Conservation (phyloP, 495 filamentous ascomycete genomes). For the Lophiostoma macrostomum region DNA sequence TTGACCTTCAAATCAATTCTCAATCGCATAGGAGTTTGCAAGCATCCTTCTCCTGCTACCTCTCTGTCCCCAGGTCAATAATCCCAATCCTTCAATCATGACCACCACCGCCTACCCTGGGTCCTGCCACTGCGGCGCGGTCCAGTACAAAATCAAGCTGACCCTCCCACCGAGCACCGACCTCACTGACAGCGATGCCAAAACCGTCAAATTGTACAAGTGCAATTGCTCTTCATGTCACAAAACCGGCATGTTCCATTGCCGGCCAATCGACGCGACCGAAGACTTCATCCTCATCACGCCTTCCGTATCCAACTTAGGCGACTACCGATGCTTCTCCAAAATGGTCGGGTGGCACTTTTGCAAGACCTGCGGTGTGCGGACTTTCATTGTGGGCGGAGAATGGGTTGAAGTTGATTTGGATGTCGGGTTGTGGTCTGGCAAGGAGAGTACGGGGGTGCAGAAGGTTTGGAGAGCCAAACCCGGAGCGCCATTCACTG, state of each 20-base stretch:
- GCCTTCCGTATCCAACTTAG: slow-evolving; percentile 19
- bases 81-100: slow-evolving; percentile 7
- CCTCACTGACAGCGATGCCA: background rate
- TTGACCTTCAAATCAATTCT: background rate
- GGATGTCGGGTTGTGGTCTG: slow-evolving; percentile 27
- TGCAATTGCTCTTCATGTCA: slow-evolving; percentile 35
- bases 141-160: slow-evolving; percentile 27
- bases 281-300: slow-evolving; percentile 32
- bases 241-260: slow-evolving; percentile 33
- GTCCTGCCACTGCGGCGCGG: slow-evolving; percentile 32
- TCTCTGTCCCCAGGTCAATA: background rate
- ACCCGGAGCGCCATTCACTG: background rate
- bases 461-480: slow-evolving; percentile 22
- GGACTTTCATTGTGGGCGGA: slow-evolving; percentile 17
- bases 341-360: slow-evolving; percentile 24
- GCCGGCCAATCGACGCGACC: slow-evolving; percentile 14
- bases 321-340: slow-evolving; percentile 18
- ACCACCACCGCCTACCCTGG: slow-evolving; percentile 21
- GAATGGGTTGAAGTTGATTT: slow-evolving; percentile 23
- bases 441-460: slow-evolving; percentile 7
- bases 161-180: slow-evolving; percentile 21
- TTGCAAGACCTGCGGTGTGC: slow-evolving; percentile 30
- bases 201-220: slow-evolving; percentile 30
- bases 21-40: background rate
- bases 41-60: background rate